Conservation (phyloP, 345 rosid genomes). For the Salix udensis region DNA sequence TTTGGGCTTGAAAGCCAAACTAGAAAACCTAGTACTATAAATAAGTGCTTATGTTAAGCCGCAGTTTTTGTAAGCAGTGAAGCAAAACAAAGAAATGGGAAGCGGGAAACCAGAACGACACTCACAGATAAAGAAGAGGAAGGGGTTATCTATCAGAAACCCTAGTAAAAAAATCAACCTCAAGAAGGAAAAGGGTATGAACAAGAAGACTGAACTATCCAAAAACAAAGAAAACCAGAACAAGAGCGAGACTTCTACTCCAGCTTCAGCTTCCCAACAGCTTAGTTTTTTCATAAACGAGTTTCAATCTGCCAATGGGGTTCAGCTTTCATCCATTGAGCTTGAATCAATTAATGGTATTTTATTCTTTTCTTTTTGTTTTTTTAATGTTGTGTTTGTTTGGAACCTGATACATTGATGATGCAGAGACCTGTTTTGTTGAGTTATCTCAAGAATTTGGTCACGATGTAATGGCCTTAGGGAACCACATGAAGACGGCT, state of each 20-base stretch:
- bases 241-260: background rate
- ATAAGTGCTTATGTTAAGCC: too few relatives aligned
- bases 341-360: slow-evolving; percentile 60
- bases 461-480: slow-evolving; percentile 45
- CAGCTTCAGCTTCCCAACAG: slow-evolving; percentile 41
- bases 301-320: slow-evolving; percentile 54
- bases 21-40: too few relatives aligned
- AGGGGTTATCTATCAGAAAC: background rate
- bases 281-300: slow-evolving; percentile 47
- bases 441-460: slow-evolving; percentile 42
- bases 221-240: too few relatives aligned
- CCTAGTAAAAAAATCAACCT: background rate
- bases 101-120: slow-evolving; percentile 13
- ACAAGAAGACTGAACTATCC: too few relatives aligned
- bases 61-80: background rate
- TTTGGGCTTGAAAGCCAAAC: too few relatives aligned
- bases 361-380: background rate
- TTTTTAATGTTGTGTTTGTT: background rate
- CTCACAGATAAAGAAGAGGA: background rate
- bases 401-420: background rate
- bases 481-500: slow-evolving; percentile 49
- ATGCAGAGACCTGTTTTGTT: slow-evolving; percentile 55
- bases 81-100: slow-evolving; percentile 6
- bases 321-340: slow-evolving; percentile 64
- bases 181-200: background rate